A percentile compares a stretch with the other conserved stretches of the same genome.
Evolutionary conservation across 2,329 filamentous ascomycete genomes (phyloP).

Genomic region (Ophiocordyceps robertsii): DNA sequence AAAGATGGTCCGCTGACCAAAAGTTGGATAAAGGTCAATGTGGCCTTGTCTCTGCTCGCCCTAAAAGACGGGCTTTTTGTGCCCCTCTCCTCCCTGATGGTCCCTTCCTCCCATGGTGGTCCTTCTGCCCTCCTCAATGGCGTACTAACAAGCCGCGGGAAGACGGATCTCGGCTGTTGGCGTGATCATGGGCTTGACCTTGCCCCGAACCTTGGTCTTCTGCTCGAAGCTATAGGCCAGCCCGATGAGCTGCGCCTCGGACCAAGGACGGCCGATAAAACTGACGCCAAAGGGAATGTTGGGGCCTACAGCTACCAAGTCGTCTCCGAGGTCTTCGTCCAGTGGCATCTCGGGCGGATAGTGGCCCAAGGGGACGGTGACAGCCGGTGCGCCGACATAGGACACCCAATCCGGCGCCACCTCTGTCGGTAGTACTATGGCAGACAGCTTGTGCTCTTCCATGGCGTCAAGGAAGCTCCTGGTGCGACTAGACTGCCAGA

Average conservation of each 20-base stretch:
- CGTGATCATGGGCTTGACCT: conserved; percentile 2
- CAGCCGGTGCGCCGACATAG: conserved; percentile 31
- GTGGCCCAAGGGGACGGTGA: conserved; percentile 35
- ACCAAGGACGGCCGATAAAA: conserved; percentile 45
- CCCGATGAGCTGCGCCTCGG: conserved; percentile 41
- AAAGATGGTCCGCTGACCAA: too few species aligned
- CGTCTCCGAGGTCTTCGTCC: background rate
- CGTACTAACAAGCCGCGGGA: too few species aligned
- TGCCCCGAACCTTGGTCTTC: conserved; percentile 18
- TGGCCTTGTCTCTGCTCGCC: too few species aligned
- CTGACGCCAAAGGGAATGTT: conserved; percentile 35
- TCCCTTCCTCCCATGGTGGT: too few species aligned
- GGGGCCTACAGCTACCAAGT: conserved; percentile 4
- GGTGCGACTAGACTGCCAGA: conserved; percentile 40
- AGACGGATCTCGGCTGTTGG: background rate
- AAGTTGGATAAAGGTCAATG: too few species aligned
- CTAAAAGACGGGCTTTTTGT: too few species aligned
- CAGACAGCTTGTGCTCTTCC: conserved; percentile 38
- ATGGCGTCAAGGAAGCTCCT: conserved; percentile 49
- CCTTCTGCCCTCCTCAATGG: too few species aligned
- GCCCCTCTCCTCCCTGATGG: too few species aligned
- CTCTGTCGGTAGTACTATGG: conserved; percentile 43
- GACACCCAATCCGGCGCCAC: conserved; percentile 8
- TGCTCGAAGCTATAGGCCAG: conserved; percentile 57
- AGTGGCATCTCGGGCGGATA: conserved; percentile 1